phyloP scores from a whole-genome alignment of 192 early-diverging fungal species.

The Podochytrium sp. region DNA sequence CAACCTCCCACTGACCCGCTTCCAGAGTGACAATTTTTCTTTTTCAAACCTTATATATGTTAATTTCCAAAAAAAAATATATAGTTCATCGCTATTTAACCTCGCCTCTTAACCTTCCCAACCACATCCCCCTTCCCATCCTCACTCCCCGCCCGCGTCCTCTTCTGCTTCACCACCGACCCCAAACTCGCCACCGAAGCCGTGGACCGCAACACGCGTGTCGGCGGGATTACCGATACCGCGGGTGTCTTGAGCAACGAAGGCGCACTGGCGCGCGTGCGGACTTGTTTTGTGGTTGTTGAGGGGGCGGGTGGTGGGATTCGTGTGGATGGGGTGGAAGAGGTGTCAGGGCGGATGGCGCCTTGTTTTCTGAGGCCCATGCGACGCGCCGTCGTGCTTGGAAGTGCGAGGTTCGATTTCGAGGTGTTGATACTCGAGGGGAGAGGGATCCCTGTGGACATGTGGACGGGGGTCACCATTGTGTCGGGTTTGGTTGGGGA shows the following conservation, averaged over 20 bases:
- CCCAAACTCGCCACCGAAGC: neutral
- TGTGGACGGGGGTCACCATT: neutral
- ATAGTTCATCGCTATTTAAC: too few relatives aligned
- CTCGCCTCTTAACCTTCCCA: too few relatives aligned
- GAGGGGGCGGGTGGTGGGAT: too few relatives aligned
- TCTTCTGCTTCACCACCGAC: neutral
- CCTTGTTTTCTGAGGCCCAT: neutral
- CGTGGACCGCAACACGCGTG: neutral
- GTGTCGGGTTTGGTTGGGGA: slow-evolving; percentile 4
- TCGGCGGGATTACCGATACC: neutral
- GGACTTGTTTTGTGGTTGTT: neutral
- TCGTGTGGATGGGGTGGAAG: neutral
- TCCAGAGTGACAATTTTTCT: too few relatives aligned
- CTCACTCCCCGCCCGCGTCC: neutral
- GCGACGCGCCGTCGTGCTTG: neutral
- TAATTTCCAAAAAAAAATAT: too few relatives aligned
- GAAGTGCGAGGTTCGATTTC: too few relatives aligned
- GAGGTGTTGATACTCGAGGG: too few relatives aligned
- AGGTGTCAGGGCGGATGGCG: neutral
- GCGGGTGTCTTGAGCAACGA: neutral
- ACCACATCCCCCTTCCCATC: too few relatives aligned
- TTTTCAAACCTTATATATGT: too few relatives aligned
- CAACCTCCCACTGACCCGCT: too few relatives aligned
- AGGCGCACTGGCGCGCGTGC: neutral
- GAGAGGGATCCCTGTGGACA: neutral